Evolutionary conservation across 179 eudicot species (phyloP), one percentile per base, ranked within the genome.

Genomic region (Kewa caespitosa): DNA sequence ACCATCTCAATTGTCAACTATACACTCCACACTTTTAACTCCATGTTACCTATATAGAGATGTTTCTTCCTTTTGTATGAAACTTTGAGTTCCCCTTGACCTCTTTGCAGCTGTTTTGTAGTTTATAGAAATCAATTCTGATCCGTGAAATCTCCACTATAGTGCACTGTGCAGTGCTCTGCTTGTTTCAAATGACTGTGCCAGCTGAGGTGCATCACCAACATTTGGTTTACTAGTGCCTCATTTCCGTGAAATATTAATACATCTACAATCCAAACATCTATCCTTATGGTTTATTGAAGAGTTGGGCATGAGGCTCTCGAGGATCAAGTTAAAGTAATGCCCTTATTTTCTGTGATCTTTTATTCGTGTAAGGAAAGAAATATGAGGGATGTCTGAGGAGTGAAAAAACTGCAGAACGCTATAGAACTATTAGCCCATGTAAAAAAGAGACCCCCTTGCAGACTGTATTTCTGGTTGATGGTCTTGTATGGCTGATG

Each of bases 401-500:
- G 20, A 4, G 54, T 46, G 54, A 23, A 46, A n/a, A 46, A 7
- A 46, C 54, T 13, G 15, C 54, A 12, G 54, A 13, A 46, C 2
- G 20, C 54, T 46, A n/a, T 2, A 74, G 36, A 65, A 37, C 33
- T 38, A 33, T 62, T 41, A 32, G 57, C 59, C 62, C 37, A 32
- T 59, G 9, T 73, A 30, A 38, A 30, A 4, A 39, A 22, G 38
- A 12, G 27, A n/a, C 27, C 36, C 22, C 28, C 46, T 37, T 66
- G 54, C 20, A 20, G 27, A 30, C 38, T 34, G 33, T 39, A 54
- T 38, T 34, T 38, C 22, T 38, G 48, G 33, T 55, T 38, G 10
- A 32, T 68, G 79, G n/a, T 39, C 57, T 32, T 67, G 39, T 33
- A 54, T 67, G 72, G 11, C 57, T 68, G 59, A 55, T 38, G 31